Evolutionary conservation across 73 alveolate genomes (phyloP).

Genomic region (Stentor coeruleus): DNA sequence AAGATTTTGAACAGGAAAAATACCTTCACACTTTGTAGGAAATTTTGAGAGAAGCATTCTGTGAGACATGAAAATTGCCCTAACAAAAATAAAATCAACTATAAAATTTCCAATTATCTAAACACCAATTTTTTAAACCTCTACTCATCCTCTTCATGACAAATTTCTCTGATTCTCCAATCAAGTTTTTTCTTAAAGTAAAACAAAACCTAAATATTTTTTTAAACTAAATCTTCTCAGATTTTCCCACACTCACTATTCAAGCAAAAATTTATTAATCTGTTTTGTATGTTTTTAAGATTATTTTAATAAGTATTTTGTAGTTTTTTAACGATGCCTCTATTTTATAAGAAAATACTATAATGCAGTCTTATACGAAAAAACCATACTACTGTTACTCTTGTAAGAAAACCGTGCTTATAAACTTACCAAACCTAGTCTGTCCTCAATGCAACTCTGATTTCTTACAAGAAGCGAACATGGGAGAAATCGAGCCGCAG

Average conservation of each 20-base stretch:
- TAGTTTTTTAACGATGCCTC: no score
- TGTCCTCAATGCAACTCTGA: conserved; percentile 3
- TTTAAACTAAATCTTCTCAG: no score
- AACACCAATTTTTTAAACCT: no score
- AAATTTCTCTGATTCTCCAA: not conserved
- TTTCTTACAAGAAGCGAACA: conserved; percentile 10
- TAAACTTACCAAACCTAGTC: not conserved
- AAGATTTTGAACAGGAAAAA: not conserved
- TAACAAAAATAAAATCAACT: not conserved
- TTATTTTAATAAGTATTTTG: no score
- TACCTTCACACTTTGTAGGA: not conserved
- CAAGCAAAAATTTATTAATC: no score
- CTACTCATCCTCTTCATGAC: no score
- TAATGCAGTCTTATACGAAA: not conserved
- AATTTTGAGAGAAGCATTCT: not conserved
- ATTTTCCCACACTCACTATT: no score
- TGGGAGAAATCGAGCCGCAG: not conserved
- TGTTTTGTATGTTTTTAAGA: no score
- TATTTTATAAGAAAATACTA: no score
- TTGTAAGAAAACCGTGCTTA: not conserved
- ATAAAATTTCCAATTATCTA: no score
- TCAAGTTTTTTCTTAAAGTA: not conserved
- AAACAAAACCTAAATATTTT: no score
- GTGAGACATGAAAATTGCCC: not conserved
- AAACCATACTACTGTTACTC: conserved; percentile 2